Evolutionary conservation across 306 rosid species (phyloP).

Genomic region (Malus sylvestris): DNA sequence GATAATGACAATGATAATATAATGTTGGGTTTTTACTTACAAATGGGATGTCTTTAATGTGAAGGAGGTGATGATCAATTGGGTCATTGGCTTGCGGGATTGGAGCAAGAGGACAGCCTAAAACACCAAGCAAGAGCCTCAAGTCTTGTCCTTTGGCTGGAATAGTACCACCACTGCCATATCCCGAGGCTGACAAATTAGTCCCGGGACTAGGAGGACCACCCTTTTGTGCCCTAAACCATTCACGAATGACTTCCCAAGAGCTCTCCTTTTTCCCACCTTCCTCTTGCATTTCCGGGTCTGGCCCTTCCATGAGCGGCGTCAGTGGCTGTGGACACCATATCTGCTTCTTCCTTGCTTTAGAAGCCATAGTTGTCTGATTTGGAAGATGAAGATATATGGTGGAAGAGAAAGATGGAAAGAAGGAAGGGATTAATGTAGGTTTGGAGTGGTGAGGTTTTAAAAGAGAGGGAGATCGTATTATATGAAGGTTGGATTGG

Average conservation of each 20-base stretch:
- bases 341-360: conserved; percentile 58
- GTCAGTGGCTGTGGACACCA: conserved; percentile 91
- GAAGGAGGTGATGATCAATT: conserved; percentile 23
- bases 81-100: conserved; percentile 53
- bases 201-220: not conserved
- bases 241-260: conserved; percentile 85
- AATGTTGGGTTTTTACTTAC: conserved; percentile 30
- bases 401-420: not conserved
- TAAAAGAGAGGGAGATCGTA: not conserved
- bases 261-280: conserved; percentile 74
- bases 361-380: conserved; percentile 44
- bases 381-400: not conserved
- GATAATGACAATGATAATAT: not conserved
- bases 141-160: conserved; percentile 72
- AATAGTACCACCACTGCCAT: conserved; percentile 22
- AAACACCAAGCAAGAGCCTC: conserved; percentile 81
- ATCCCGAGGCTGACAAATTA: not conserved
- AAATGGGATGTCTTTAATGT: conserved; percentile 62
- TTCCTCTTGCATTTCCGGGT: conserved; percentile 85
- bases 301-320: conserved; percentile 90
- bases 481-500: not conserved
- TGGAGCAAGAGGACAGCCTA: conserved; percentile 95
- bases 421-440: not conserved
- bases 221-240: conserved; percentile 67
- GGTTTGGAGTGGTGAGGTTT: not conserved